Conservation (phyloP, 2,329 filamentous ascomycete genomes). For the Aspergillus awamori region DNA sequence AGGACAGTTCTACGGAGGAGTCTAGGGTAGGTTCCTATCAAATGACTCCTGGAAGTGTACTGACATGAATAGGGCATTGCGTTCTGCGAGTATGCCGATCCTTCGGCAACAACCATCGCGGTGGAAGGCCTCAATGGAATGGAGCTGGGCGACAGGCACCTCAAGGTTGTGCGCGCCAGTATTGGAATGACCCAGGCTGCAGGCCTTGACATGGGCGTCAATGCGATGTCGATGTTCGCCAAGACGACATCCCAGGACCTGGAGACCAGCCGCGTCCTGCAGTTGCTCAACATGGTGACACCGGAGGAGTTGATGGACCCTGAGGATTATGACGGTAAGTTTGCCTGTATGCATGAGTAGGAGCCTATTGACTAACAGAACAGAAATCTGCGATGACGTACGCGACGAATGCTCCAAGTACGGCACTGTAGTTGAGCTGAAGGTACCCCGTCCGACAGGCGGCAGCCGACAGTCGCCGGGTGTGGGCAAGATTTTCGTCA, state of each 20-base stretch:
- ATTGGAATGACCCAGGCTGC: constrained; percentile 91
- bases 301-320: constrained; percentile 90
- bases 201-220: constrained; percentile 92
- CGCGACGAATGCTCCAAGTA: constrained; percentile 92
- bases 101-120: constrained; percentile 74
- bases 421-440: constrained; percentile 81
- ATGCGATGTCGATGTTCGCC: constrained; percentile 96
- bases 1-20: constrained; percentile 81
- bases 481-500: constrained; percentile 97
- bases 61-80: constrained; percentile 72
- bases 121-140: constrained; percentile 91
- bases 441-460: constrained; percentile 84
- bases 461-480: constrained; percentile 82
- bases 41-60: background rate
- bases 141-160: constrained; percentile 82
- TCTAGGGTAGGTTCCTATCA: constrained; percentile 68
- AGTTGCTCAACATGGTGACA: constrained; percentile 98
- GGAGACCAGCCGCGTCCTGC: constrained; percentile 81
- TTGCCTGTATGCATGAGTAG: background rate
- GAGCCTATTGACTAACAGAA: constrained; percentile 7
- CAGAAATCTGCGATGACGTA: constrained; percentile 96
- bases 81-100: constrained; percentile 91
- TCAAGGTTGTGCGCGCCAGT: constrained; percentile 86
- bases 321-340: constrained; percentile 89
- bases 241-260: constrained; percentile 79